phyloP scores from a whole-genome alignment of 371 early-diverging fungal species.

The Syncephalis plumigaleata region DNA sequence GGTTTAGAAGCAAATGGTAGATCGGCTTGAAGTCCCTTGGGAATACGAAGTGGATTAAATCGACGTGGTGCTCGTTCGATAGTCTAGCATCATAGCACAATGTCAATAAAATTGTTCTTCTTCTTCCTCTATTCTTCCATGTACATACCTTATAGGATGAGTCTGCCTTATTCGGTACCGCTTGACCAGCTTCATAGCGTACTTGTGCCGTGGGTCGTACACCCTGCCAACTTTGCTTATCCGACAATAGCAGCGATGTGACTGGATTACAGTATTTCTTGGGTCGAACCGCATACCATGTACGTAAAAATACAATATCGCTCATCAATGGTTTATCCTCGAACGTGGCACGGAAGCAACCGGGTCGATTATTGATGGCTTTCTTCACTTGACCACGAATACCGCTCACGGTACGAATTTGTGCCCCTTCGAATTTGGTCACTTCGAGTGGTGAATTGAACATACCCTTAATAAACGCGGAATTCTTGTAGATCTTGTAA shows the following conservation, averaged over 20 bases:
- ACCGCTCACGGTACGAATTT: slow-evolving; percentile 91
- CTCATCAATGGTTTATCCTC: slow-evolving; percentile 95
- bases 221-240: slow-evolving; percentile 63
- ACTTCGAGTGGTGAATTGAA: slow-evolving; percentile 97
- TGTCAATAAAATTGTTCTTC: no score
- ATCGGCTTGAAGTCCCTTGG: slow-evolving; percentile 59
- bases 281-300: slow-evolving; percentile 92
- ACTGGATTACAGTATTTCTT: slow-evolving; percentile 92
- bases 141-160: slow-evolving; percentile 58
- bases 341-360: slow-evolving; percentile 97
- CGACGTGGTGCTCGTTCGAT: slow-evolving; percentile 67
- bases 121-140: no score
- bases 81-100: slow-evolving; percentile 29
- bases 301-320: slow-evolving; percentile 92
- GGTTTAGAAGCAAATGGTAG: slow-evolving; percentile 89
- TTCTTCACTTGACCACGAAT: slow-evolving; percentile 98
- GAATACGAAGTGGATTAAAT: slow-evolving; percentile 73
- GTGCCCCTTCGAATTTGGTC: slow-evolving; percentile 96
- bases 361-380: slow-evolving; percentile 64
- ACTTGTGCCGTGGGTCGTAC: slow-evolving; percentile 85
- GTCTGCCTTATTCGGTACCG: slow-evolving; percentile 53
- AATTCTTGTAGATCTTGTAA: slow-evolving; percentile 90
- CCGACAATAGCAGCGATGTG: slow-evolving; percentile 59
- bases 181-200: slow-evolving; percentile 47
- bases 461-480: slow-evolving; percentile 99